These are phyloP conservation scores for Escovopsis sp. DNA, from an alignment of 2,329 filamentous ascomycete genomes.

Conservation along the genomic window DNA sequence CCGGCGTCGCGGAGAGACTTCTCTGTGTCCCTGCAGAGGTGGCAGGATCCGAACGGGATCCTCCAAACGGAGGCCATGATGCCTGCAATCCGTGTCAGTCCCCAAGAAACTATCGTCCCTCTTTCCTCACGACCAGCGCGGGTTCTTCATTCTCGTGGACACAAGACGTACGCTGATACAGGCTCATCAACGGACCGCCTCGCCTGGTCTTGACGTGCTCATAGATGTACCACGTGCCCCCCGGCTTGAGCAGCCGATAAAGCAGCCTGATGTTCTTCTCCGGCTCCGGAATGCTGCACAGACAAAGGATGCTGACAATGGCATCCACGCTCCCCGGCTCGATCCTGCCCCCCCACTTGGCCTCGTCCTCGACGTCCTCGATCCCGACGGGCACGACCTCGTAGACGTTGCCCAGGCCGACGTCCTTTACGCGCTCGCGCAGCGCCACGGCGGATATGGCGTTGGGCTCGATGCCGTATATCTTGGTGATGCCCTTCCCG, in stretches of 20 bases:
- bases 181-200: slow-evolving; percentile 24
- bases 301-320: slow-evolving; percentile 45
- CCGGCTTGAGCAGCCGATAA: slow-evolving; percentile 43
- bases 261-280: slow-evolving; percentile 38
- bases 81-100: slow-evolving; percentile 18
- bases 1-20: slow-evolving; percentile 33
- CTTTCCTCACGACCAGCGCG: not conserved
- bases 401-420: slow-evolving; percentile 42
- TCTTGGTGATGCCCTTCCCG: slow-evolving; percentile 24
- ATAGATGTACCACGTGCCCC: slow-evolving; percentile 47
- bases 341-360: slow-evolving; percentile 31
- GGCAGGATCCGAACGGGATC: slow-evolving; percentile 34
- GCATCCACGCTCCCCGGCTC: slow-evolving; percentile 38
- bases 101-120: not conserved
- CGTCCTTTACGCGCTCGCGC: slow-evolving; percentile 28
- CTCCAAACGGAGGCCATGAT: slow-evolving; percentile 40
- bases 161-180: slow-evolving; percentile 36
- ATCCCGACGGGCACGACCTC: slow-evolving; percentile 49
- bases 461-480: slow-evolving; percentile 55
- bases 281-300: slow-evolving; percentile 50
- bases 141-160: not conserved
- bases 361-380: slow-evolving; percentile 33
- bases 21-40: slow-evolving; percentile 33
- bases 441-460: slow-evolving; percentile 34
- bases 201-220: slow-evolving; percentile 39